Conservation (phyloP, 768 basidiomycete genomes). For the Russula virescens region DNA sequence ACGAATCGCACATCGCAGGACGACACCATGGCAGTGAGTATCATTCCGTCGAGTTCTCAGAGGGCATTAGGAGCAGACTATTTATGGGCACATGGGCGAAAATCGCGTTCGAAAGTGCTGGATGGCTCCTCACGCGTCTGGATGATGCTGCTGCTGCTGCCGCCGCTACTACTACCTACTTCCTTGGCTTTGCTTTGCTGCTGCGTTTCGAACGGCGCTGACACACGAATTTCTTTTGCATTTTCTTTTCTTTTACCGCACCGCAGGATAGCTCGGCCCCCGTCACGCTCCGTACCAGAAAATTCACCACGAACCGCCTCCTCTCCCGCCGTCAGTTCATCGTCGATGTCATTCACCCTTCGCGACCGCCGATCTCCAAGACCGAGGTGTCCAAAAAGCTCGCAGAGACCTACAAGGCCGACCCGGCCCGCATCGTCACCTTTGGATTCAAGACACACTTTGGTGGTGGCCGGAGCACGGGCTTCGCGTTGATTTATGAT, state of each 20-base stretch:
- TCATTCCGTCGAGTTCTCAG: background rate
- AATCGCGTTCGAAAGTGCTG: constrained; percentile 26
- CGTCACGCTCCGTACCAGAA: constrained; percentile 94
- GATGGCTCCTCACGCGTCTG: constrained; percentile 29
- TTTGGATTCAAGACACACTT: constrained; percentile 95
- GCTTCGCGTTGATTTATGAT: constrained; percentile 97
- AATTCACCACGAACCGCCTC: constrained; percentile 99
- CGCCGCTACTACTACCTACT: too few species aligned
- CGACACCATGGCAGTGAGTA: constrained; percentile 29
- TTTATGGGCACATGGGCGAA: background rate
- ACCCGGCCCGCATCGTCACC: constrained; percentile 84
- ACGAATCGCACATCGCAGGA: constrained; percentile 16
- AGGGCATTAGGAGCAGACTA: background rate
- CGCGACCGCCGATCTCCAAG: constrained; percentile 89
- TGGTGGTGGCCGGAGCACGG: constrained; percentile 96
- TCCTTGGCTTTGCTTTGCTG: too few species aligned
- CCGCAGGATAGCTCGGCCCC: constrained; percentile 73
- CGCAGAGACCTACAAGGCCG: constrained; percentile 86
- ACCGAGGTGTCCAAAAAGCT: constrained; percentile 90
- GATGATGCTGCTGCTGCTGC: constrained; percentile 29
- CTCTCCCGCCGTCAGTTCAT: constrained; percentile 94
- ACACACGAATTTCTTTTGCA: constrained; percentile 26
- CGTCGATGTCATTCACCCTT: constrained; percentile 93
- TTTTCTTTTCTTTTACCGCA: too few species aligned
- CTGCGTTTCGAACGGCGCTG: background rate